phyloP scores from a whole-genome alignment of 1,139 yeast genomes.

The Saccharomycopsis hybrid region DNA sequence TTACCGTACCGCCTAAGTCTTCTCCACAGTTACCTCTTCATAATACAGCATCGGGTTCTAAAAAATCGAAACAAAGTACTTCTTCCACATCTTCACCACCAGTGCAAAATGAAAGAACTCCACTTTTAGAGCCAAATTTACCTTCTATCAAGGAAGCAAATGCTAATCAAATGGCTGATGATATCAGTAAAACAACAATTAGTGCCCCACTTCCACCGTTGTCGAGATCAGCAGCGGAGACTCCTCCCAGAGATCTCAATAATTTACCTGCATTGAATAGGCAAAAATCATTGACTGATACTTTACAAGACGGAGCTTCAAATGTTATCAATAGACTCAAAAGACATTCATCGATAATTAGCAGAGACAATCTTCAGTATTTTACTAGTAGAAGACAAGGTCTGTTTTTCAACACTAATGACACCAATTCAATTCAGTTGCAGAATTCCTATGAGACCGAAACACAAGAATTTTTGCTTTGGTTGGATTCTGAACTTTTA shows the following conservation, averaged over 20 bases:
- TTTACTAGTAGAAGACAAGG: neutral
- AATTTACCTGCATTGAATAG: constrained; percentile 14
- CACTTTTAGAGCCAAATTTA: constrained; percentile 23
- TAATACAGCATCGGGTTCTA: neutral
- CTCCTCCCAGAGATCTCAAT: constrained; percentile 8
- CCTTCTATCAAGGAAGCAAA: neutral
- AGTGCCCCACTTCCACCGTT: neutral
- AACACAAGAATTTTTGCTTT: constrained; percentile 42
- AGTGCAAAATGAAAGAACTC: constrained; percentile 23
- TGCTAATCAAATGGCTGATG: neutral
- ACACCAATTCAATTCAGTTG: constrained; percentile 20
- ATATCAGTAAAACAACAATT: neutral
- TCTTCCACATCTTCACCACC: neutral
- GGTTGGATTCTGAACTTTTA: constrained; percentile 54
- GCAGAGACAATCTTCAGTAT: constrained; percentile 3
- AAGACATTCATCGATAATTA: constrained; percentile 18
- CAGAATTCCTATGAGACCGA: constrained; percentile 28
- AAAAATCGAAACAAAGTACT: neutral
- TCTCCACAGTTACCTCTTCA: too few relatives aligned
- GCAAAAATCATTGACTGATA: constrained; percentile 23
- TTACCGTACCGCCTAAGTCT: too few relatives aligned
- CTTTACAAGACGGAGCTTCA: constrained; percentile 3
- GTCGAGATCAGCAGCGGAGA: neutral
- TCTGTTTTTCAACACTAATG: neutral
- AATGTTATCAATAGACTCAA: constrained; percentile 21